Conservation (phyloP, 306 rosid species). For the Cicer chorassanicum region DNA sequence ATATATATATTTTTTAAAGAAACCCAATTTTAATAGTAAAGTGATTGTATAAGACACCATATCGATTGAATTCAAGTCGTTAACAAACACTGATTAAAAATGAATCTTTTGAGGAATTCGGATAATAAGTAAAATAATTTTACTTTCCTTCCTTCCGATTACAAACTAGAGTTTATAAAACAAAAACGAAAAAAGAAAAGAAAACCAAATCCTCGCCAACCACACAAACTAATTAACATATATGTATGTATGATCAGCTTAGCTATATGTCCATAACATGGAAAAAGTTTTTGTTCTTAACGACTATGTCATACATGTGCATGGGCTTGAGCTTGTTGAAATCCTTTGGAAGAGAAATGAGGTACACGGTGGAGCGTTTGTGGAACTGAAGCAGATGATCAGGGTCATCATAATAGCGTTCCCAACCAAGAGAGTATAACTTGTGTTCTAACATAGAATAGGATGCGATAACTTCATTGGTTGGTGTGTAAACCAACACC, state of each 20-base stretch:
- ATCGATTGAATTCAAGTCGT: too few species aligned
- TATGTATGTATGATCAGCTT: background rate
- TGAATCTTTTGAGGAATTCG: too few species aligned
- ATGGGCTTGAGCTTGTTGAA: constrained; percentile 80
- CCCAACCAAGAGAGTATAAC: constrained; percentile 77
- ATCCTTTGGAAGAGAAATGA: constrained; percentile 86
- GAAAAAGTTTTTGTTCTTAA: constrained; percentile 77
- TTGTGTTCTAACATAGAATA: constrained; percentile 65
- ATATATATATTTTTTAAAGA: too few species aligned
- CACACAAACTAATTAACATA: background rate
- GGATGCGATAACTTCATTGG: constrained; percentile 68
- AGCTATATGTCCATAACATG: constrained; percentile 73
- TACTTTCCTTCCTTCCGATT: too few species aligned
- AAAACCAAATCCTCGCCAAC: background rate
- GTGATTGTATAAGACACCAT: too few species aligned
- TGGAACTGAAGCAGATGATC: constrained; percentile 87
- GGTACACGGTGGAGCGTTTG: constrained; percentile 76
- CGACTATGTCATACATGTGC: constrained; percentile 97
- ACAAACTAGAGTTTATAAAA: too few species aligned
- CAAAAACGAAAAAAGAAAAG: too few species aligned
- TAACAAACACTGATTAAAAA: too few species aligned
- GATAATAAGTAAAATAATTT: too few species aligned
- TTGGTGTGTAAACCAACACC: constrained; percentile 71
- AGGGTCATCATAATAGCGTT: constrained; percentile 87
- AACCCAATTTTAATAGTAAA: too few species aligned